phyloP scores from a whole-genome alignment of 2,329 filamentous ascomycete genomes.

The Fonsecaea multimorphosa region DNA sequence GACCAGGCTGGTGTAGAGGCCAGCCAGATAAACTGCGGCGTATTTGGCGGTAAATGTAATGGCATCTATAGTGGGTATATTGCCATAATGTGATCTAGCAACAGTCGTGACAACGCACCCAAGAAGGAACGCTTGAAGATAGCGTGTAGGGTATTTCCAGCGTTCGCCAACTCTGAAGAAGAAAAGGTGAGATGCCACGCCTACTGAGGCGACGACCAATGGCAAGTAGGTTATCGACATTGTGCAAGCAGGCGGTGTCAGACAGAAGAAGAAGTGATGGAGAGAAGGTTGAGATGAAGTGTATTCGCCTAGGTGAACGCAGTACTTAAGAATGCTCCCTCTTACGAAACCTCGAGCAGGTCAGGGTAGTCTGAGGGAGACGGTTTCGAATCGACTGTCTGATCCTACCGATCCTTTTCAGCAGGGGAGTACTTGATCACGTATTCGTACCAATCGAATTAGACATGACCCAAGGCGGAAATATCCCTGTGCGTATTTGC shows the following conservation, averaged over 20 bases:
- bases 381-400: neutral
- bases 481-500: neutral
- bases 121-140: slow-evolving; percentile 28
- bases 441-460: neutral
- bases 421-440: neutral
- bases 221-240: slow-evolving; percentile 15
- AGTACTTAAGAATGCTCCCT: neutral
- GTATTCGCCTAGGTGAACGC: neutral
- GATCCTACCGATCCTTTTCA: neutral
- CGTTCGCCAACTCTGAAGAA: slow-evolving; percentile 36
- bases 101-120: slow-evolving; percentile 13
- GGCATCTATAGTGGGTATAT: slow-evolving; percentile 15
- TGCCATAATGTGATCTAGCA: slow-evolving; percentile 20
- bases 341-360: neutral
- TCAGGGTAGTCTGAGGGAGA: neutral
- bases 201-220: slow-evolving; percentile 12
- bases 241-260: neutral
- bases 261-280: neutral
- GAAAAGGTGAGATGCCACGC: slow-evolving; percentile 27
- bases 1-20: slow-evolving; percentile 30
- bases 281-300: neutral
- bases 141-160: slow-evolving; percentile 24
- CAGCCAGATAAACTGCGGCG: slow-evolving; percentile 20
- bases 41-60: slow-evolving; percentile 14
- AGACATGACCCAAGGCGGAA: neutral